Evolutionary conservation across 2,329 filamentous ascomycete genomes (phyloP), one percentile per base, ranked within the genome.

Genomic region (Aspergillus sp.): DNA sequence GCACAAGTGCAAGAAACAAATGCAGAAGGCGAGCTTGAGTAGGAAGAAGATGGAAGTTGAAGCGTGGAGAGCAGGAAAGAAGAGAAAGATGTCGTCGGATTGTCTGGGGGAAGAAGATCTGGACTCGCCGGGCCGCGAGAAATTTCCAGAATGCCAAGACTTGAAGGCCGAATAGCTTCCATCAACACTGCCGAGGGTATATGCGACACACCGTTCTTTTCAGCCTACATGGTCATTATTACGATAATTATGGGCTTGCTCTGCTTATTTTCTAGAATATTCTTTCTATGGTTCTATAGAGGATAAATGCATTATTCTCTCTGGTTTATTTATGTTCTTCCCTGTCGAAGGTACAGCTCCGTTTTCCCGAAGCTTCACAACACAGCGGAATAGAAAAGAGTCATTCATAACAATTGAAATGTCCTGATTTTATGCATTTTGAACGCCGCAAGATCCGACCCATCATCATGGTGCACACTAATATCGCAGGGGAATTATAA

Each of bases 81-180:
- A 57, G 56, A 53, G 54, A 52, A 62, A 62, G 51, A 56, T 55
- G 54, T 58, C 28, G 32, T 42, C 33, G 27, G 39, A 45, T 50
- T 42, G 54, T 58, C 55, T 53, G 59, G 59, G 55, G 53, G 53
- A 62, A 55, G 55, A 60, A 59, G 60, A 62, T 58, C 58, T 56
- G 56, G 57, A 54, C 50, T 60, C 50, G 48, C 36, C 36, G 38
- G 42, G 40, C 48, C 49, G 52, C 57, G 64, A 67, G 65, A 68
- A 68, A 67, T 68, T 68, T 68, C 65, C 65, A 68, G 65, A 68
- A 68, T 67, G 65, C 65, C 65, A 68, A 68, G 65, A 65, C 65
- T 27, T 10, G 33, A 7, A 13, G 8, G n/a, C n/a, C 53, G 50
- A 43, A 45, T 43, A 56, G 53, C 51, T 59, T 51, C 51, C 45